A percentile compares a stretch with the other conserved stretches of the same genome.
These are phyloP conservation scores for Fusarium sp. DNA, from an alignment of 2,329 filamentous ascomycete genomes.

Conservation along the genomic window DNA sequence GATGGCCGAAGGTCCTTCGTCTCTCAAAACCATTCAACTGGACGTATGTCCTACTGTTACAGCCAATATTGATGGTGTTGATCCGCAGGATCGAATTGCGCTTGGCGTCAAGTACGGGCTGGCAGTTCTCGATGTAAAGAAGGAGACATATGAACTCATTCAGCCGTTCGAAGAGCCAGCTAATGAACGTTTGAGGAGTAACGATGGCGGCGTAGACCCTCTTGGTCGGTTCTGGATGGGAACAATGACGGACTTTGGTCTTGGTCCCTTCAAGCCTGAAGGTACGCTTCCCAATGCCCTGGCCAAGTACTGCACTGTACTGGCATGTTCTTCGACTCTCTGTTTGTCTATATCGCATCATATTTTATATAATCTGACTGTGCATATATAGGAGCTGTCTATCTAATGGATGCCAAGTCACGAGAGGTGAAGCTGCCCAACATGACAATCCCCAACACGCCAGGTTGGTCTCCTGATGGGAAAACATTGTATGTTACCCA, in stretches of 20 bases:
- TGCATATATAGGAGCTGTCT: slow-evolving; percentile 72
- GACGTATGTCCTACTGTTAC: slow-evolving; percentile 74
- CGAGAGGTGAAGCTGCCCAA: slow-evolving; percentile 71
- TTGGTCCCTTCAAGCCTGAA: slow-evolving; percentile 70
- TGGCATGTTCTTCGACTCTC: not conserved
- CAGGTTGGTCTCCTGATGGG: slow-evolving; percentile 81
- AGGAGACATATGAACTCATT: slow-evolving; percentile 67
- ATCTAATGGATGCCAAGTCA: slow-evolving; percentile 74
- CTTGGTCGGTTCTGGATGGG: slow-evolving; percentile 88
- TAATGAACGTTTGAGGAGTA: slow-evolving; percentile 73
- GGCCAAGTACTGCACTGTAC: not conserved
- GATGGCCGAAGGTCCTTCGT: slow-evolving; percentile 71
- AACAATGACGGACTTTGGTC: slow-evolving; percentile 81
- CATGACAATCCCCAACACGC: slow-evolving; percentile 86
- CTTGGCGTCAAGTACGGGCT: slow-evolving; percentile 86
- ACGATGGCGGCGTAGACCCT: slow-evolving; percentile 86
- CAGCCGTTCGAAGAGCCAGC: slow-evolving; percentile 59
- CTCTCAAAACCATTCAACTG: slow-evolving; percentile 71
- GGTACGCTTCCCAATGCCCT: slow-evolving; percentile 54
- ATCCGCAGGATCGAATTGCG: slow-evolving; percentile 74
- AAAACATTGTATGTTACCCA: slow-evolving; percentile 87
- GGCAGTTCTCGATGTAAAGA: slow-evolving; percentile 78
- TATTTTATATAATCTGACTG: slow-evolving; percentile 13
- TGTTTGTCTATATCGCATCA: not conserved
- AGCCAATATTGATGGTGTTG: slow-evolving; percentile 78